Evolutionary conservation across 345 rosid genomes (phyloP).

Genomic region (Acer campestre): DNA sequence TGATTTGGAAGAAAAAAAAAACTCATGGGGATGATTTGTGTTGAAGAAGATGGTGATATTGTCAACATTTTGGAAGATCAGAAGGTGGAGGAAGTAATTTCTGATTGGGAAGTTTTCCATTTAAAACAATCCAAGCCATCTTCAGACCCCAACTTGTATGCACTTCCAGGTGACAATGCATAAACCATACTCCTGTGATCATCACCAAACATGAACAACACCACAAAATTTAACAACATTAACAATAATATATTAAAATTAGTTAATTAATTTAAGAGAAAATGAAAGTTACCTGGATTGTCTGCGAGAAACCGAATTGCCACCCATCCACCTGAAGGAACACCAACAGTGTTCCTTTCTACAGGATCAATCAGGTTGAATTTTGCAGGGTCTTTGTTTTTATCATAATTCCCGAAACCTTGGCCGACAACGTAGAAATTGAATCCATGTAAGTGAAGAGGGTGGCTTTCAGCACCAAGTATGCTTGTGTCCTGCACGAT

Average conservation of each 20-base stretch:
- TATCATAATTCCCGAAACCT: slow-evolving; percentile 63
- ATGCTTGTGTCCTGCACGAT: slow-evolving; percentile 73
- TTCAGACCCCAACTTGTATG: slow-evolving; percentile 70
- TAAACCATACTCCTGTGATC: slow-evolving; percentile 60
- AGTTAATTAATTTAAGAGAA: too few species aligned
- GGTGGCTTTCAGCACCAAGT: slow-evolving; percentile 74
- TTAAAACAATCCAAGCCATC: slow-evolving; percentile 73
- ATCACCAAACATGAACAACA: too few species aligned
- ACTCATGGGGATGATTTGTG: too few species aligned
- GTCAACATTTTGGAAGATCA: slow-evolving; percentile 65
- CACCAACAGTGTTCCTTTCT: slow-evolving; percentile 61
- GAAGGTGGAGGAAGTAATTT: slow-evolving; percentile 68
- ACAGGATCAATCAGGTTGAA: slow-evolving; percentile 58
- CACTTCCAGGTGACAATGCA: slow-evolving; percentile 74
- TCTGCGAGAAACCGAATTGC: slow-evolving; percentile 70
- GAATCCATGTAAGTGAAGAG: slow-evolving; percentile 42
- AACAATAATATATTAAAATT: too few species aligned
- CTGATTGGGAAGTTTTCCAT: slow-evolving; percentile 62
- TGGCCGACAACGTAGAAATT: slow-evolving; percentile 54
- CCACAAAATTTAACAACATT: background rate
- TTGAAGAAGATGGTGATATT: too few species aligned
- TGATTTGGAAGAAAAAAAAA: too few species aligned
- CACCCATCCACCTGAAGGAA: slow-evolving; percentile 70
- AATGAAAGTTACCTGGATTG: slow-evolving; percentile 49
- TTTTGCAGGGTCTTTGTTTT: slow-evolving; percentile 50